Percentiles rank a stretch among this genome's conserved stretches.
phyloP scores from a whole-genome alignment of 2,329 filamentous ascomycete genomes.

The Metarhizium brunneum region DNA sequence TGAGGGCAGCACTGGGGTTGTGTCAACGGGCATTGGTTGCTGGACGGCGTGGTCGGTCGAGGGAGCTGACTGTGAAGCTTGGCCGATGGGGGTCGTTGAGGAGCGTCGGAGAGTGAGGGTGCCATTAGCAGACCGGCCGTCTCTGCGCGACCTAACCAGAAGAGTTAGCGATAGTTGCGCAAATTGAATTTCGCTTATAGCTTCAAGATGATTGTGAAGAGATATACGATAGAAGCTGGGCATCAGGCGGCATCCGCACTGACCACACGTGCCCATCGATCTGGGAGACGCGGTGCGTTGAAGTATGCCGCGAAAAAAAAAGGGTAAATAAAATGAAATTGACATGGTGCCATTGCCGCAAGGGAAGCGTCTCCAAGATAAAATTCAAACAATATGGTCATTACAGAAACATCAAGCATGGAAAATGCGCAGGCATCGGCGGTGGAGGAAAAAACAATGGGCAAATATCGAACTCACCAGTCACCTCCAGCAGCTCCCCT shows the following conservation, averaged over 20 bases:
- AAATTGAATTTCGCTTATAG: background rate
- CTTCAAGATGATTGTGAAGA: background rate
- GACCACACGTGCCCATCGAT: background rate
- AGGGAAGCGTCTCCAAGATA: background rate
- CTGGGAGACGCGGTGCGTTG: background rate
- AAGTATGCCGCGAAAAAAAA: background rate
- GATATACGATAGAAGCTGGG: background rate
- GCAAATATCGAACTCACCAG: conserved; percentile 48
- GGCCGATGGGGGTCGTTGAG: conserved; percentile 45
- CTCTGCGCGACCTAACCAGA: conserved; percentile 43
- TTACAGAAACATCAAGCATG: background rate
- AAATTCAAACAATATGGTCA: background rate
- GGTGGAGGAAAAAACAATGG: background rate
- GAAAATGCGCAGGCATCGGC: background rate
- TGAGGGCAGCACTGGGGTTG: conserved; percentile 22
- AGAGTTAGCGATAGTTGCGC: background rate
- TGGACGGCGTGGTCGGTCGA: conserved; percentile 30
- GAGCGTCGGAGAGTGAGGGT: conserved; percentile 56
- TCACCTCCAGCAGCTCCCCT: conserved; percentile 53
- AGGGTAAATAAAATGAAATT: background rate
- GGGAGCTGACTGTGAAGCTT: conserved; percentile 27
- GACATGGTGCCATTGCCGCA: background rate
- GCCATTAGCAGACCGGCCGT: conserved; percentile 49
- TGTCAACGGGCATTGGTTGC: conserved; percentile 23
- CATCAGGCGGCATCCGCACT: background rate